phyloP scores from a whole-genome alignment of 2,329 filamentous ascomycete species.

The Arthrobotrys conoides region DNA sequence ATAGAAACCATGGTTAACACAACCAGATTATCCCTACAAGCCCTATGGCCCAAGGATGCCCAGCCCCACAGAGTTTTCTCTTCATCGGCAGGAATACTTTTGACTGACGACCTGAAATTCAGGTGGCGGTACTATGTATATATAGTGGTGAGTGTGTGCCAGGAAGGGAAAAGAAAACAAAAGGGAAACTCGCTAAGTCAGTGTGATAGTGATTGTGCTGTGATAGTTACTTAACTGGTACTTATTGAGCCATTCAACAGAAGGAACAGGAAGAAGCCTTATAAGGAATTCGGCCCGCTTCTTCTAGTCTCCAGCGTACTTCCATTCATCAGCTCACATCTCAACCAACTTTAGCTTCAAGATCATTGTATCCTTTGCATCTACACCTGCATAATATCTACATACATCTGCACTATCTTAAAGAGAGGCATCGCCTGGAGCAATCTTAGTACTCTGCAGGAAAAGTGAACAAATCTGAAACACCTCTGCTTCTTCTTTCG shows the following conservation, averaged over 20 bases:
- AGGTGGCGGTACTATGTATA: constrained; percentile 4
- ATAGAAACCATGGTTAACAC: constrained; percentile 31
- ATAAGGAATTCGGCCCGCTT: constrained; percentile 23
- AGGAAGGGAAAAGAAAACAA: background rate
- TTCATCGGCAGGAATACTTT: constrained; percentile 20
- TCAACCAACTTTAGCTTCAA: background rate
- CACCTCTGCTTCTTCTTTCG: constrained; percentile 23
- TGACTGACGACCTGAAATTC: background rate
- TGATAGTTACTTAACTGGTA: background rate
- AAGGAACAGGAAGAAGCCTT: constrained; percentile 16
- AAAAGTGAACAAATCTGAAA: constrained; percentile 39
- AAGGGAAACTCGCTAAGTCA: background rate
- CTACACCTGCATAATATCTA: background rate
- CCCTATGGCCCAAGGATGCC: constrained; percentile 6
- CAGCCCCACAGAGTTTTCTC: constrained; percentile 13
- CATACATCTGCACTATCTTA: background rate
- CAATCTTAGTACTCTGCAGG: background rate
- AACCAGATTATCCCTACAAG: background rate
- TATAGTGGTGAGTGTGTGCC: background rate
- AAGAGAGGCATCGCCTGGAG: constrained; percentile 17
- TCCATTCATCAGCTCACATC: no score
- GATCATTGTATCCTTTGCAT: background rate
- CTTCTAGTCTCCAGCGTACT: constrained; percentile 9
- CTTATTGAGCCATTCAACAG: background rate
- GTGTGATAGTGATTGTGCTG: constrained; percentile 19